Evolutionary conservation across 768 basidiomycete genomes (phyloP).

Genomic region (Suillus plorans): DNA sequence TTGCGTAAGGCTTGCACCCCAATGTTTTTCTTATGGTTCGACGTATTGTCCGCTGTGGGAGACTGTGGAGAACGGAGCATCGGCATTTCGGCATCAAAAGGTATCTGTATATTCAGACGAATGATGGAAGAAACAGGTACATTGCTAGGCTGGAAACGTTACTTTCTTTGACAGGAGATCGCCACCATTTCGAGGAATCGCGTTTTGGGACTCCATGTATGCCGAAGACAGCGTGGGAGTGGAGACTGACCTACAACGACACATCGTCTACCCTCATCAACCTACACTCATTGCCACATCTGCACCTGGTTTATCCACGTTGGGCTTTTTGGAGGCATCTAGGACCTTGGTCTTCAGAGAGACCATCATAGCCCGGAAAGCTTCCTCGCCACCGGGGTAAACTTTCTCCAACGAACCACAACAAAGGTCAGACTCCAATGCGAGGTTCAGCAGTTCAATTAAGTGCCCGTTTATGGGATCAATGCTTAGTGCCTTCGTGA

Average conservation of each 20-base stretch:
- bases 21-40: slow-evolving; percentile 29
- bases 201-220: not conserved
- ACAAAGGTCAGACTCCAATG: slow-evolving; percentile 55
- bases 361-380: slow-evolving; percentile 33
- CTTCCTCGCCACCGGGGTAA: slow-evolving; percentile 35
- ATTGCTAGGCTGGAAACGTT: not conserved
- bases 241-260: not conserved
- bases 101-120: slow-evolving; percentile 1
- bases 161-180: not conserved
- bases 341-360: slow-evolving; percentile 27
- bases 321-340: slow-evolving; percentile 17
- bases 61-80: slow-evolving; percentile 33
- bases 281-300: slow-evolving; percentile 34
- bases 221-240: not conserved
- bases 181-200: not conserved
- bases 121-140: slow-evolving; percentile 2
- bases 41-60: slow-evolving; percentile 27
- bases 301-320: slow-evolving; percentile 13
- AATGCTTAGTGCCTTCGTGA: slow-evolving; percentile 64
- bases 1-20: slow-evolving; percentile 32
- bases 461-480: slow-evolving; percentile 83
- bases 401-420: slow-evolving; percentile 33
- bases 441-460: slow-evolving; percentile 78
- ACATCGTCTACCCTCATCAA: slow-evolving; percentile 14
- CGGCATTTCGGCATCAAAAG: slow-evolving; percentile 31